Base-by-base conservation (phyloP, 345 rosid species). In the Citrus australasica region DNA sequence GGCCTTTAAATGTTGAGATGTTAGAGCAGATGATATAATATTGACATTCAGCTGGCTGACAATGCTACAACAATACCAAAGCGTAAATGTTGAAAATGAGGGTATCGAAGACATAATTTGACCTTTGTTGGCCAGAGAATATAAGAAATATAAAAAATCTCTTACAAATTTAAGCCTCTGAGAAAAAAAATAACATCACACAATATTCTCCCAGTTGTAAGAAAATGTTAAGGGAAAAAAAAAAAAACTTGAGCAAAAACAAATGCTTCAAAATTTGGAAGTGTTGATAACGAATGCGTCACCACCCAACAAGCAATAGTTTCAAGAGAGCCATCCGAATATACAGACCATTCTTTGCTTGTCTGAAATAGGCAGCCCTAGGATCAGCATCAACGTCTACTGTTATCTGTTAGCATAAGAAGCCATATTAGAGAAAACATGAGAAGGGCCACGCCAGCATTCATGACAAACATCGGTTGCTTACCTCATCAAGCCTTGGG, bases 301-400 rank as follows among this genome's bases (percentile, higher is more conserved):
- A 87, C 90, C 90, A 84, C 25, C 92, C 92, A 35, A 87, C 67
- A 37, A 89, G 92, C 53, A 89, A 76, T 58, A 89, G 87, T 75
- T 89, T 89, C 82, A 94, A 81, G 78, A 94, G 97, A 79, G 99
- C 98, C 99, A 96, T 92, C 75, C 99, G 82, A 21, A 96, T 94
- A 78, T 88, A 94, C 64, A 96, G 97, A 64, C 98, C 98, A 37
- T 96, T 96, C 94, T 92, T 94, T 37, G 98, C 98, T 89, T 96
- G 99, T 85, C 99, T 90, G 77, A 96, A 96, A 86, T 94, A 92
- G 5, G 99, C 99, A 78, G 97, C 98, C 67, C 98, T 91, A 19
- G 97, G 97, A 85, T 96, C 99, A 9, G 68, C 79, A 69, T 94
- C 98, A 19, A 94, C 98, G 38, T 90, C 95, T 60, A 92, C 85